A percentile compares a stretch with the other conserved stretches of the same genome.
These are phyloP conservation scores for Setomelanomma holmii DNA, from an alignment of 2,329 filamentous ascomycete species.

Conservation along the genomic window DNA sequence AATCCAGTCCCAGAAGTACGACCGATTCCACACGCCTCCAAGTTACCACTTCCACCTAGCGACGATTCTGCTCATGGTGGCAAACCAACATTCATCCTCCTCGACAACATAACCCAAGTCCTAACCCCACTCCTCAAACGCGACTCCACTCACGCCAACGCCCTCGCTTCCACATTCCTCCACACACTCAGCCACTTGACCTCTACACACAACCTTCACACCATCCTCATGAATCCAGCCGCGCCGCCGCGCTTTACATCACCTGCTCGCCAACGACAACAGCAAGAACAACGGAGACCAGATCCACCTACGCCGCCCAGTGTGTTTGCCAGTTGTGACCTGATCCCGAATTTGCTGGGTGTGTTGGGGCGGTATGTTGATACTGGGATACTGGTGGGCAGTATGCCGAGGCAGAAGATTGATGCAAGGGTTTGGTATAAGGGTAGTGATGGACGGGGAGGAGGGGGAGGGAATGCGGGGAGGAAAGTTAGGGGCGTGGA, in stretches of 20 bases:
- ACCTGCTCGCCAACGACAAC: conserved; percentile 4
- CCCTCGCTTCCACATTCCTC: conserved; percentile 51
- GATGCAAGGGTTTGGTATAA: conserved; percentile 46
- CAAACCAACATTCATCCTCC: conserved; percentile 41
- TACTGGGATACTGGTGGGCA: conserved; percentile 51
- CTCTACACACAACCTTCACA: conserved; percentile 45
- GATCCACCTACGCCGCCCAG: conserved; percentile 39
- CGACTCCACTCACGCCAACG: conserved; percentile 50
- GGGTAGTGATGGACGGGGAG: conserved; percentile 5
- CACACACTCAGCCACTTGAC: conserved; percentile 51
- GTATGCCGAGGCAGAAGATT: conserved; percentile 40
- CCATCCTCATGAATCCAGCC: conserved; percentile 49
- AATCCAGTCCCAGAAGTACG: background rate
- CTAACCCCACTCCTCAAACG: conserved; percentile 48
- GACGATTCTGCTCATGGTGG: background rate
- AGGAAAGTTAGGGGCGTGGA: conserved; percentile 24
- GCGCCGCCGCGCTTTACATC: conserved; percentile 15
- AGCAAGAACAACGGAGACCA: conserved; percentile 7
- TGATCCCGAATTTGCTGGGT: conserved; percentile 49
- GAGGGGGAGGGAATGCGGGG: conserved; percentile 8
- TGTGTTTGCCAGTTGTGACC: conserved; percentile 49
- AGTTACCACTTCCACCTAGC: too few species aligned
- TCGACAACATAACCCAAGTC: conserved; percentile 51
- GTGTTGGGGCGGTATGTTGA: conserved; percentile 48
- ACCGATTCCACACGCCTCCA: background rate